Conservation (phyloP, 306 rosid species). For the Begonia peltatifolia region DNA sequence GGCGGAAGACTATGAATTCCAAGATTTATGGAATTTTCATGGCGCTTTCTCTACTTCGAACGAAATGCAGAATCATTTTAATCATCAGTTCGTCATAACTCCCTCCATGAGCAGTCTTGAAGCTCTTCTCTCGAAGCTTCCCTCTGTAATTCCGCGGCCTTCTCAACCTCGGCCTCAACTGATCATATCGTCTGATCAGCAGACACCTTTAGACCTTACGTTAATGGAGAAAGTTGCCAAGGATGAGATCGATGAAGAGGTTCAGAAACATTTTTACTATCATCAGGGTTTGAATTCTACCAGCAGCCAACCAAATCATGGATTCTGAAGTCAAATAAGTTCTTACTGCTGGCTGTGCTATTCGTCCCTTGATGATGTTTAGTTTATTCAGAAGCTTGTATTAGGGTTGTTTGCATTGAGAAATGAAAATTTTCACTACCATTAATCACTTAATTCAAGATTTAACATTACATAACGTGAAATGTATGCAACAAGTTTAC, state of each 20-base stretch:
- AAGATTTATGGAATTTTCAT: conserved; percentile 51
- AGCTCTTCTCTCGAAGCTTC: conserved; percentile 41
- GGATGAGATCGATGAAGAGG: conserved; percentile 35
- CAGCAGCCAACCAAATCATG: conserved; percentile 20
- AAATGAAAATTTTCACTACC: no score
- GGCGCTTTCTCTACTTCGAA: conserved; percentile 20
- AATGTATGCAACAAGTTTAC: no score
- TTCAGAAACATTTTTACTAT: conserved; percentile 33
- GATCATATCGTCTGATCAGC: conserved; percentile 8
- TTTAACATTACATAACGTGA: no score
- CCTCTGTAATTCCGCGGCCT: conserved; percentile 23
- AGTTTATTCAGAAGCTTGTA: no score
- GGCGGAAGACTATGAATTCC: conserved; percentile 9
- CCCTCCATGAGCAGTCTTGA: conserved; percentile 48
- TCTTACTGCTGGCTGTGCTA: no score
- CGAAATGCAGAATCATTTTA: conserved; percentile 30
- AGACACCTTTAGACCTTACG: conserved; percentile 36
- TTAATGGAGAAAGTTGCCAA: conserved; percentile 45
- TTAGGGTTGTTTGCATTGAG: no score
- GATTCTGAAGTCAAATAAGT: conserved; percentile 13
- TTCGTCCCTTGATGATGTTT: no score
- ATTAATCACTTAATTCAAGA: no score
- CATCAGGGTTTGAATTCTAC: conserved; percentile 25
- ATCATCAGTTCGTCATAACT: conserved; percentile 23
- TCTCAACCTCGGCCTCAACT: conserved; percentile 8